phyloP scores from a whole-genome alignment of 2,329 filamentous ascomycete species.

The Neoascochyta sp. region DNA sequence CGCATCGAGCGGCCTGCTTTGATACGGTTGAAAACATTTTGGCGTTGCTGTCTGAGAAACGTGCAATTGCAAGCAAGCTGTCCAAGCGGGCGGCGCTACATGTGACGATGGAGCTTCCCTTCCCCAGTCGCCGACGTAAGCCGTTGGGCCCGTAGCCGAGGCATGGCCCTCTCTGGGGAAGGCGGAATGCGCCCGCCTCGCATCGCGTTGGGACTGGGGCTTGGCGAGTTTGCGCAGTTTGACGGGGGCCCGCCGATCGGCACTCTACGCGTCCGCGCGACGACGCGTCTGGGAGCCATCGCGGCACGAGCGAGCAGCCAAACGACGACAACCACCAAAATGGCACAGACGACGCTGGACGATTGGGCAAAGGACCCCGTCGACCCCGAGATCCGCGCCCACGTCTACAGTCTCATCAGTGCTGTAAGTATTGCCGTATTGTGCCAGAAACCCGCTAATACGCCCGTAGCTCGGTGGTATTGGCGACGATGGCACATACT shows the following conservation, averaged over 20 bases:
- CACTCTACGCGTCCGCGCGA: constrained; percentile 32
- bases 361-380: constrained; percentile 53
- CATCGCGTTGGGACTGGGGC: too few relatives aligned
- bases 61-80: too few relatives aligned
- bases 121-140: constrained; percentile 6
- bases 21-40: constrained; percentile 35
- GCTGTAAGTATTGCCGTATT: constrained; percentile 58
- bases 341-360: constrained; percentile 40
- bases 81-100: too few relatives aligned
- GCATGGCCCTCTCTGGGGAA: constrained; percentile 7
- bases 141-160: constrained; percentile 5
- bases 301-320: constrained; percentile 8
- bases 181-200: constrained; percentile 1
- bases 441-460: constrained; percentile 9
- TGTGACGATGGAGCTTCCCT: constrained; percentile 14
- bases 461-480: constrained; percentile 73
- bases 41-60: too few relatives aligned
- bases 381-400: constrained; percentile 87
- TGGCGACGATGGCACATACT: constrained; percentile 76
- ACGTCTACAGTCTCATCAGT: constrained; percentile 89
- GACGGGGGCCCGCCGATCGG: too few relatives aligned
- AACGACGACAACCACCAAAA: constrained; percentile 28
- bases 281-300: constrained; percentile 29
- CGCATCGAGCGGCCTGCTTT: constrained; percentile 22
- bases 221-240: constrained; percentile 27